Percentiles rank a stretch among this genome's conserved stretches.
phyloP scores from a whole-genome alignment of 2,329 filamentous ascomycete genomes.

The Phaeoacremonium minimum region DNA sequence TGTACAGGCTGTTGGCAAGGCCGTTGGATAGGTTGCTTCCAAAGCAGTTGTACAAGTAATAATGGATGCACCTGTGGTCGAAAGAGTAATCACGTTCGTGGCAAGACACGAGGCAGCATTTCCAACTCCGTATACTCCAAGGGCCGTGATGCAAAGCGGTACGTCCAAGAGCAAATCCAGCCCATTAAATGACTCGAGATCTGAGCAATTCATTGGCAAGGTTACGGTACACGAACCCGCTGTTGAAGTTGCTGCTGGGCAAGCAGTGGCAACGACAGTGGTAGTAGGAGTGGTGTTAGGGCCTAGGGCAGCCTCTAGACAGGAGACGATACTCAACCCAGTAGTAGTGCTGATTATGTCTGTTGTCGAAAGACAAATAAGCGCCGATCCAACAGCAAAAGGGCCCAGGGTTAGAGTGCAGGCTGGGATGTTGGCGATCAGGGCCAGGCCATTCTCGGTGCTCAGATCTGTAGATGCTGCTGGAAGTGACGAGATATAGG shows the following conservation, averaged over 20 bases:
- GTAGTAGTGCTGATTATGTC: background rate
- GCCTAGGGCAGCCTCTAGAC: constrained; percentile 1
- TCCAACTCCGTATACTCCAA: constrained; percentile 19
- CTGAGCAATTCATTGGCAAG: constrained; percentile 4
- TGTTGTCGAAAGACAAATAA: constrained; percentile 2
- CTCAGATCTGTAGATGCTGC: background rate
- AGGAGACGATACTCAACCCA: constrained; percentile 1
- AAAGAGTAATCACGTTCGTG: background rate
- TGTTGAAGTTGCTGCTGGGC: background rate
- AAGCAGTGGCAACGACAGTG: background rate
- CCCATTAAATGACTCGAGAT: constrained; percentile 1
- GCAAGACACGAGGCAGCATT: constrained; percentile 5
- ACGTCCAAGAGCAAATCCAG: constrained; percentile 14
- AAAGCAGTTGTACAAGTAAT: constrained; percentile 7
- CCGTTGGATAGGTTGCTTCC: constrained; percentile 5
- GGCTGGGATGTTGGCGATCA: constrained; percentile 1
- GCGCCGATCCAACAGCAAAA: constrained; percentile 1
- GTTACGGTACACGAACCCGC: constrained; percentile 1
- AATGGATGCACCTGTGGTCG: constrained; percentile 3
- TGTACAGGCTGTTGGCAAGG: constrained; percentile 9
- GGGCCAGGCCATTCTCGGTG: constrained; percentile 1
- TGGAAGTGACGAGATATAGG: constrained; percentile 1
- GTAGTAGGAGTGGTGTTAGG: background rate
- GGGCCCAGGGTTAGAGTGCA: background rate
- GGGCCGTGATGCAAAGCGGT: constrained; percentile 18